Base-by-base conservation (phyloP, 805 yeast species). In the Yarrowia osloensis region DNA sequence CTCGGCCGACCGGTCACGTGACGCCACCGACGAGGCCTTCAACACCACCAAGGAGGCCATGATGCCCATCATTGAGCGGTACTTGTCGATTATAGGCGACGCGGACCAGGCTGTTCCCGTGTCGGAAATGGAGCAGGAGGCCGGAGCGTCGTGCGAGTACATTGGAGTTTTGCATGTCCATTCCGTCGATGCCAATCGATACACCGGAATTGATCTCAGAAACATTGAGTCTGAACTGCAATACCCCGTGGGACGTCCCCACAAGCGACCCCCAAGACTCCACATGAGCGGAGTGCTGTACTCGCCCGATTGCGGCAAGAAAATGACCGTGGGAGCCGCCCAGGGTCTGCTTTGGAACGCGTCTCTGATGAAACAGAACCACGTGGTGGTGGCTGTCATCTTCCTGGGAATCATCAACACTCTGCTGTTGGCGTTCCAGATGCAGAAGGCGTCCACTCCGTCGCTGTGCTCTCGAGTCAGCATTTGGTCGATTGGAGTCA, bases 271-370 rank as follows among this genome's bases (percentile, higher is more conserved):
- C 5, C 97, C 97, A 0, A 72, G 76, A 0, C 70, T 93, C 19
- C 78, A 77, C 35, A 72, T 93, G 11, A 75, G 82, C 1, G 91
- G 88, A 7, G 69, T 91, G 15, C 68, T 91, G 21, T 92, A 90
- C 73, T 91, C 97, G 0, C 98, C 98, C 0, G 97, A 93, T 74
- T 93, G 98, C 79, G 96, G 93, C 0, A 73, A 88, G 2, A 74
- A 83, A 2, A 69, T 90, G 4, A 74, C 77, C 17, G 39, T 49
- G 12, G 44, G 33, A 22, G 26, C 3, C 4, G 67, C 47, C 37
- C 19, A 47, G 22, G 67, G 67, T 8, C 46, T 49, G 11, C 59
- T 47, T 12, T 35, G 37, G 47, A 29, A 35, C 28, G 67, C 59
- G 6, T 63, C 57, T 7, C 13, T 35, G 29, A 28, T 26, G 37